Percentiles rank a stretch among this genome's conserved stretches.
phyloP scores from a whole-genome alignment of 148 eudicot genomes.

The Amaranthus hypochondriacus region DNA sequence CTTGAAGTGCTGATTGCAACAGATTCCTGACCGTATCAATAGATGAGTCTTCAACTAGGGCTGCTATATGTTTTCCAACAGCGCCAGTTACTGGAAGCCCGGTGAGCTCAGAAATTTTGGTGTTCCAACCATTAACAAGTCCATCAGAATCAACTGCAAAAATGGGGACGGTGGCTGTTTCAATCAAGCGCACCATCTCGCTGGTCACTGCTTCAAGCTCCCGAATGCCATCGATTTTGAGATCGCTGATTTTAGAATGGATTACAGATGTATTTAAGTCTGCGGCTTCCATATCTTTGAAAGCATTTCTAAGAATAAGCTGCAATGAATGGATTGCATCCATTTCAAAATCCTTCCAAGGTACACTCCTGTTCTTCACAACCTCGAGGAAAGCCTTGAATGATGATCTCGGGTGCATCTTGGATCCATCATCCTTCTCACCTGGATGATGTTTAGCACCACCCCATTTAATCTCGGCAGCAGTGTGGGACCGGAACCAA shows the following conservation, averaged over 20 bases:
- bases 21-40: constrained; percentile 56
- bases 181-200: constrained; percentile 96
- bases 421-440: constrained; percentile 67
- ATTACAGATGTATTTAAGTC: constrained; percentile 40
- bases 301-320: constrained; percentile 78
- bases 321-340: constrained; percentile 95
- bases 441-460: constrained; percentile 81
- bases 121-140: constrained; percentile 82
- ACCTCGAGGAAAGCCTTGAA: constrained; percentile 92
- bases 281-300: constrained; percentile 44
- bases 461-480: constrained; percentile 83
- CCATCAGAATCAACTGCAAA: constrained; percentile 86
- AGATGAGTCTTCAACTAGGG: constrained; percentile 73
- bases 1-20: constrained; percentile 65
- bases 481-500: constrained; percentile 93
- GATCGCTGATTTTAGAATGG: constrained; percentile 56
- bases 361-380: constrained; percentile 72
- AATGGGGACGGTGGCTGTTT: constrained; percentile 89
- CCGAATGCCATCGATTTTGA: constrained; percentile 58
- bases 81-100: constrained; percentile 65
- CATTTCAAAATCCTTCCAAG: constrained; percentile 97
- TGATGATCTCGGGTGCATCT: constrained; percentile 91
- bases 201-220: constrained; percentile 80
- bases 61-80: constrained; percentile 60
- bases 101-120: constrained; percentile 75